Evolutionary conservation across 148 eudicot genomes (phyloP), one percentile per base, ranked within the genome.

Genomic region (Simmondsia chinensis): DNA sequence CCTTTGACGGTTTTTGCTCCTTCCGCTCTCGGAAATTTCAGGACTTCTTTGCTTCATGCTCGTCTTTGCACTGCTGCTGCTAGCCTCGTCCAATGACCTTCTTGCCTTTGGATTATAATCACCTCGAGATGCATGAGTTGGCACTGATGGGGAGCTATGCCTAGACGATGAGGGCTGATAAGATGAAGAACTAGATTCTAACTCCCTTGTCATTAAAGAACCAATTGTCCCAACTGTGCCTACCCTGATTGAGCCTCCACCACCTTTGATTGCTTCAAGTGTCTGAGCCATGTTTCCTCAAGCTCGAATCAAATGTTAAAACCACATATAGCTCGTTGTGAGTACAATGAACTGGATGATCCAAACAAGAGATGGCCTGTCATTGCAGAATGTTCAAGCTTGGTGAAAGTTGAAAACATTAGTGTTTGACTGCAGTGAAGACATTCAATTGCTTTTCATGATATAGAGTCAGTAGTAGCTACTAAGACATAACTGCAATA

Each of bases 191-290:
- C 66, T 66, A 6, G 60, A 57, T 24, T 74, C 80, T 22, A 85
- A 29, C 57, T 82, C 94, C 57, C 80, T 66, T 11, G 85, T 74
- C 81, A 85, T 86, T 23, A 91, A 59, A 43, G 81, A 63, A 39
- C 99, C 46, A 27, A 91, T 70, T 36, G 69, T 91, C 26, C 95
- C 95, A 1, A 75, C 61, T 9, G 88, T 65, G 22, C 99, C 95
- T 9, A 91, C 83, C 77, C 70, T 76, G 50, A 91, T 39, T 5
- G 96, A 86, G 46, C 94, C 83, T 50, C 89, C 95, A 5, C 94
- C 79, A 20, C 96, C 74, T 68, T 61, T 79, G 30, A 82, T 79
- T 20, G 82, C 69, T 77, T 85, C 94, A 30, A 82, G 61, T 47
- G 67, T 91, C 9, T 64, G 67, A 50, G 69, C 75, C 95, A 84